Base-by-base conservation (phyloP, 768 basidiomycete genomes). In the Kwoniella heveanensis region DNA sequence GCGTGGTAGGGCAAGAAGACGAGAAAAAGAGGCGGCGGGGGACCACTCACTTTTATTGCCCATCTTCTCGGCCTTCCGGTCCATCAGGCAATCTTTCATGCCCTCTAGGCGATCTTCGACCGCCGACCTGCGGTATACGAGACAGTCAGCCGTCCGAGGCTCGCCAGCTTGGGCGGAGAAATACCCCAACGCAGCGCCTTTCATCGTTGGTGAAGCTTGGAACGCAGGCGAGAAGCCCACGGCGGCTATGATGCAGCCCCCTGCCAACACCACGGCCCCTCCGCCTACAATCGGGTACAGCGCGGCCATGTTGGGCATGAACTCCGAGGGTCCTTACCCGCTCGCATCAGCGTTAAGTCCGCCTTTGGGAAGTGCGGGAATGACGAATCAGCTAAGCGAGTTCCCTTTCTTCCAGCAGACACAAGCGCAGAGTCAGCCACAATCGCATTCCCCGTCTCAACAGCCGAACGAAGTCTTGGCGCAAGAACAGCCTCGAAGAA, bases 131-230 rank as follows among this genome's bases (percentile, higher is more conserved):
- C 24, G 25, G 19, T 61, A 61, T 48, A 19, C 37, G 17, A 61
- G 57, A 49, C 26, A 46, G 37, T 58, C 57, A 27, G 51, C 52
- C 21, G 26, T 46, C 13, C 25, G 30, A 37, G 25, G 50, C 13
- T 25, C 27, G 30, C 37, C 32, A 1, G 58, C 58, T 39, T 60
- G 58, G 58, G 51, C 58, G n/a, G 58, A 60, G 13, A 51, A 48
- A 32, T 46, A 57, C 27, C 44, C 44, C 17, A 21, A 57, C 32
- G 56, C 37, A n/a, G 25, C 22, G 44, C 56, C 56, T 17, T 26
- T 57, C 44, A 24, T 44, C 1, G 25, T 57, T 26, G 52, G 52
- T 15, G 30, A 53, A 30, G 52, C 52, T 30, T 53, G 52, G 52
- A 30, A 30, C 21, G 39, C 24, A 24, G 26, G 55, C 22, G 39